Conservation (phyloP, 2,329 filamentous ascomycete species). For the Exserohilum turcica region DNA sequence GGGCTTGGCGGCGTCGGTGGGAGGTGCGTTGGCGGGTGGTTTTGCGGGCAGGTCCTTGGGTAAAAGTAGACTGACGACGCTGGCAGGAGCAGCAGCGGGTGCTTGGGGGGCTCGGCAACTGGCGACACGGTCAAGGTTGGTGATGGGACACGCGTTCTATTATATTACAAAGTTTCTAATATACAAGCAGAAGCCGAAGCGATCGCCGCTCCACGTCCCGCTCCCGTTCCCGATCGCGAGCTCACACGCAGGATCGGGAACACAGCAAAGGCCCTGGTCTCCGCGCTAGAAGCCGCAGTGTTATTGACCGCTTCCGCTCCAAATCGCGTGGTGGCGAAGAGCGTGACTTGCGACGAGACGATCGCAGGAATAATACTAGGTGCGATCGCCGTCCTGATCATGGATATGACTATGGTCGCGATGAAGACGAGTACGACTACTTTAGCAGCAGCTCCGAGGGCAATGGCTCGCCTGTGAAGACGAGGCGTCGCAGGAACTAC, state of each 20-base stretch:
- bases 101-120: constrained; percentile 39
- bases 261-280: constrained; percentile 20
- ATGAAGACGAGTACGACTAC: constrained; percentile 17
- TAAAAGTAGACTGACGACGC: constrained; percentile 43
- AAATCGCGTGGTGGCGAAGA: constrained; percentile 29
- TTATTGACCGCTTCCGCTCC: constrained; percentile 32
- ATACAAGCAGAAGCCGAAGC: constrained; percentile 22
- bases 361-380: constrained; percentile 5
- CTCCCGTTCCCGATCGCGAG: constrained; percentile 26
- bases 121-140: constrained; percentile 24
- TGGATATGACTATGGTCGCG: constrained; percentile 25
- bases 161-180: constrained; percentile 2
- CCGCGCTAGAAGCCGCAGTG: constrained; percentile 34
- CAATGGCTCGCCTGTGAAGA: constrained; percentile 18
- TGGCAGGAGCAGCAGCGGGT: constrained; percentile 46
- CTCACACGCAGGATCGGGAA: constrained; percentile 20
- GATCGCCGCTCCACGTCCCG: constrained; percentile 23
- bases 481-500: constrained; percentile 20
- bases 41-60: constrained; percentile 41
- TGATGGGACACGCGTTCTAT: not conserved
- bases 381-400: constrained; percentile 25
- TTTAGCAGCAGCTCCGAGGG: constrained; percentile 23
- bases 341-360: constrained; percentile 12
- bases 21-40: constrained; percentile 48
- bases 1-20: constrained; percentile 43